Evolutionary conservation across 805 yeast genomes (phyloP).

Genomic region (Barnettozyma californica): DNA sequence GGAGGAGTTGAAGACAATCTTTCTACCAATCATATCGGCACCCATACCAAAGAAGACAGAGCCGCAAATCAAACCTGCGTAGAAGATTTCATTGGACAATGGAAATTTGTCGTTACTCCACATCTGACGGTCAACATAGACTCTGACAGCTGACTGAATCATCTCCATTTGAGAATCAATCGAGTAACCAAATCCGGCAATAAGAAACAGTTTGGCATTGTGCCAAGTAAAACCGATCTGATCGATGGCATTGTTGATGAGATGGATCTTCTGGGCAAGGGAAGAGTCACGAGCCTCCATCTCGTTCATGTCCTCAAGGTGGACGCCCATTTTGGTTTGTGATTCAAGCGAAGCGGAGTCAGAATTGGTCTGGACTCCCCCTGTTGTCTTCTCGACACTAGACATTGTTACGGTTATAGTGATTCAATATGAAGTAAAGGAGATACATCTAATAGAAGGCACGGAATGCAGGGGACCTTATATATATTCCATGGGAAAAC

Average conservation of each 20-base stretch:
- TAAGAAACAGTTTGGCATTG: conserved; percentile 37
- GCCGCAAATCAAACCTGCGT: conserved; percentile 45
- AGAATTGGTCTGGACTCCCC: neutral
- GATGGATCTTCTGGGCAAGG: conserved; percentile 32
- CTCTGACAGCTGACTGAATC: conserved; percentile 40
- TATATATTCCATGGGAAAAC: neutral
- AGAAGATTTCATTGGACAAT: conserved; percentile 38
- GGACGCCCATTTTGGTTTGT: neutral
- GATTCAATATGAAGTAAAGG: too few relatives aligned
- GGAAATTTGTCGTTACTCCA: conserved; percentile 33
- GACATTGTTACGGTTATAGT: neutral
- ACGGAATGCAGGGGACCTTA: neutral
- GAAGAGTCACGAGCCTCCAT: conserved; percentile 28
- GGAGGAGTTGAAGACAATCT: conserved; percentile 43
- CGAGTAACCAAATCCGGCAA: conserved; percentile 50
- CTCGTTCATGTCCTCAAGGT: conserved; percentile 11
- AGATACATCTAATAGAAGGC: neutral
- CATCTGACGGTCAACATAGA: conserved; percentile 43
- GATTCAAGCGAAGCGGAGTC: conserved; percentile 5
- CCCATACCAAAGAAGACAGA: conserved; percentile 47
- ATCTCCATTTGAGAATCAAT: conserved; percentile 46
- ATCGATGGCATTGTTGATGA: conserved; percentile 50
- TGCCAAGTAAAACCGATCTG: conserved; percentile 58
- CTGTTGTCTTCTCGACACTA: neutral
- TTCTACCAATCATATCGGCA: conserved; percentile 47